Percentiles rank a stretch among this genome's conserved stretches.
phyloP scores from a whole-genome alignment of 2,329 filamentous ascomycete species.

The Phyllosticta paracitricarpa region DNA sequence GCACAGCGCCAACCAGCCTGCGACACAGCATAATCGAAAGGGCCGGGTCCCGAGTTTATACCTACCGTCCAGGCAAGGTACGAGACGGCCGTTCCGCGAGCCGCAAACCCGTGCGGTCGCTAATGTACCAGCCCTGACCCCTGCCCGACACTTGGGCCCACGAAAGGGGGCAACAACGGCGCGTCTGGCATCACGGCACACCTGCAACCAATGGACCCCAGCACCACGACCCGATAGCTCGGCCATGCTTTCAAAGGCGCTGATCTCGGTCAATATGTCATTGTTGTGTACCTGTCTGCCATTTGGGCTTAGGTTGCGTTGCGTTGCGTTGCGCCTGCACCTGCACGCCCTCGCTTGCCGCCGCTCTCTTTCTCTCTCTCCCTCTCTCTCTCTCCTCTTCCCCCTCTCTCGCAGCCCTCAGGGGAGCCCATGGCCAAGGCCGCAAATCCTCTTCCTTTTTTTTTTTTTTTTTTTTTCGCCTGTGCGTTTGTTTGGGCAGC shows the following conservation, averaged over 20 bases:
- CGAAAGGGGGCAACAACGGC: slow-evolving; percentile 9
- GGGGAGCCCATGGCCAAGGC: slow-evolving; percentile 7
- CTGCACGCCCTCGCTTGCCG: not conserved
- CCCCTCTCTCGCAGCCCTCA: not conserved
- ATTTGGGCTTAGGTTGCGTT: not conserved
- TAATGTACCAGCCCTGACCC: not conserved
- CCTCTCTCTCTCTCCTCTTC: not conserved
- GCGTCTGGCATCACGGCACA: not conserved
- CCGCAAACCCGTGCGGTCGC: not conserved
- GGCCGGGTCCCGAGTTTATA: not conserved
- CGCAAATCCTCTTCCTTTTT: slow-evolving; percentile 1
- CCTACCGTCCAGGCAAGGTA: not conserved
- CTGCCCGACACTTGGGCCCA: slow-evolving; percentile 5
- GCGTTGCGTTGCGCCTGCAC: not conserved
- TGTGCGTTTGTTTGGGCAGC: slow-evolving; percentile 9
- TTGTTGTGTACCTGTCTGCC: not conserved
- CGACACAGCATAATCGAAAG: not conserved
- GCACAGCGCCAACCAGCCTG: not conserved
- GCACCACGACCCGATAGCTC: slow-evolving; percentile 7
- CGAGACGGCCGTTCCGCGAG: not conserved
- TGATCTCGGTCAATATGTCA: slow-evolving; percentile 6
- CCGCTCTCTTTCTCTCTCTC: not conserved
- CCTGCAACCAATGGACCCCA: slow-evolving; percentile 4
- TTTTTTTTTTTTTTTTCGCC: not conserved
- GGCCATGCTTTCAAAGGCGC: not conserved